Evolutionary conservation across 202 grass and related monocot species (phyloP).

Genomic region (Panicum virgatum): DNA sequence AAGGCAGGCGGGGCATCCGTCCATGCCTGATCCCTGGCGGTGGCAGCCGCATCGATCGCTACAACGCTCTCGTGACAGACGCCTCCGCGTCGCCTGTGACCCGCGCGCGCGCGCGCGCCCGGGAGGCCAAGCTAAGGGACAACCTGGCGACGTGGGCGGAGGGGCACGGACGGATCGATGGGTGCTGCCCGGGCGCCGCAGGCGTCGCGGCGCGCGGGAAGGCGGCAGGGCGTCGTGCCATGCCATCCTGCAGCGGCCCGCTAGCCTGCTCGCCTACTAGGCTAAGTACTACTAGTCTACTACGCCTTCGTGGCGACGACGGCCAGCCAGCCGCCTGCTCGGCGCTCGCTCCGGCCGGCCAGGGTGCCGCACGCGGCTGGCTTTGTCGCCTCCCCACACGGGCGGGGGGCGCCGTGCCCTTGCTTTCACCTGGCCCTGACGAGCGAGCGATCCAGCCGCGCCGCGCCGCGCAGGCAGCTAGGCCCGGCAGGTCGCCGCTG

Average conservation of each 20-base stretch:
- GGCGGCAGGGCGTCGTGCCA: conserved; percentile 3
- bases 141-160: background rate
- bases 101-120: background rate
- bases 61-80: conserved; percentile 40
- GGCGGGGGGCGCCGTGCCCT: background rate
- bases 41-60: conserved; percentile 24
- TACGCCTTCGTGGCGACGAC: background rate
- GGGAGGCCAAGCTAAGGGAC: background rate
- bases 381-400: conserved; percentile 30
- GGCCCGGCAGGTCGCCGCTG: conserved; percentile 11
- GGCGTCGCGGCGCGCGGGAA: background rate
- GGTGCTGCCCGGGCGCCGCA: background rate
- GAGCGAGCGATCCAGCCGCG: background rate
- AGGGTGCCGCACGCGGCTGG: background rate
- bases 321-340: background rate
- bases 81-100: conserved; percentile 28
- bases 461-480: background rate
- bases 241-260: background rate
- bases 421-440: background rate
- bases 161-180: conserved; percentile 15
- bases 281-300: no score
- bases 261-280: background rate
- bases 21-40: background rate
- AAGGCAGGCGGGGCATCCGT: background rate
- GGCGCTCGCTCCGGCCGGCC: background rate